Conservation (phyloP, 2,329 filamentous ascomycete species). For the Aspergillus jensenii region DNA sequence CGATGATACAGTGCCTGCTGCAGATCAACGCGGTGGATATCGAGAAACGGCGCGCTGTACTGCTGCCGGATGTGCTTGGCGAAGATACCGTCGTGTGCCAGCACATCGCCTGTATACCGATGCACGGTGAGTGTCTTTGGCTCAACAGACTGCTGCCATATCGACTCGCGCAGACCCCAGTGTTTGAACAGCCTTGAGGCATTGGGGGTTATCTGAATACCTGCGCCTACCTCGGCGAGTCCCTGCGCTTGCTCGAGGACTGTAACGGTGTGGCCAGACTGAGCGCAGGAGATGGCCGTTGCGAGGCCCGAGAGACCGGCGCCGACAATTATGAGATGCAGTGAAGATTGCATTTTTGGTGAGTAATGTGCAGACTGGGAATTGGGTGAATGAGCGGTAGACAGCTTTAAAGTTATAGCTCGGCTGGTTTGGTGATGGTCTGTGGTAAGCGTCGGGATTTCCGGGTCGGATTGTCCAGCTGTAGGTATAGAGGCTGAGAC, state of each 20-base stretch:
- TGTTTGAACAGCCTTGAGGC: slow-evolving; percentile 31
- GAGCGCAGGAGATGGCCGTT: slow-evolving; percentile 28
- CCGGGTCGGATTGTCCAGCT: too few relatives aligned
- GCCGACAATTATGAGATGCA: slow-evolving; percentile 29
- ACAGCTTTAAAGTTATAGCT: too few relatives aligned
- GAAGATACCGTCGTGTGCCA: slow-evolving; percentile 53
- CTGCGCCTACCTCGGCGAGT: slow-evolving; percentile 58
- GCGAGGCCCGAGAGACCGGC: slow-evolving; percentile 33
- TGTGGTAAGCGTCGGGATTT: too few relatives aligned
- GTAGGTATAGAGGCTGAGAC: too few relatives aligned
- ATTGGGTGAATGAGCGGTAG: too few relatives aligned
- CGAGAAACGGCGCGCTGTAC: slow-evolving; percentile 59
- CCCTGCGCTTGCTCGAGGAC: slow-evolving; percentile 33
- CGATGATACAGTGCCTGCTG: slow-evolving; percentile 54
- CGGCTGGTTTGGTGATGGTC: too few relatives aligned
- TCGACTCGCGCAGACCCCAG: slow-evolving; percentile 26
- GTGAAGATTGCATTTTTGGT: slow-evolving; percentile 12
- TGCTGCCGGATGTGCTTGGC: slow-evolving; percentile 52
- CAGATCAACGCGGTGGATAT: slow-evolving; percentile 63
- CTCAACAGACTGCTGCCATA: slow-evolving; percentile 33
- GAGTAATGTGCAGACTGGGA: too few relatives aligned
- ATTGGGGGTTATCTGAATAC: slow-evolving; percentile 56
- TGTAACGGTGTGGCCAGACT: slow-evolving; percentile 26
- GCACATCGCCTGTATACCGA: slow-evolving; percentile 31
- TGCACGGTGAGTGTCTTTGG: slow-evolving; percentile 35